phyloP scores from a whole-genome alignment of 805 yeast genomes.

The Zygosaccharomyces bisporus region DNA sequence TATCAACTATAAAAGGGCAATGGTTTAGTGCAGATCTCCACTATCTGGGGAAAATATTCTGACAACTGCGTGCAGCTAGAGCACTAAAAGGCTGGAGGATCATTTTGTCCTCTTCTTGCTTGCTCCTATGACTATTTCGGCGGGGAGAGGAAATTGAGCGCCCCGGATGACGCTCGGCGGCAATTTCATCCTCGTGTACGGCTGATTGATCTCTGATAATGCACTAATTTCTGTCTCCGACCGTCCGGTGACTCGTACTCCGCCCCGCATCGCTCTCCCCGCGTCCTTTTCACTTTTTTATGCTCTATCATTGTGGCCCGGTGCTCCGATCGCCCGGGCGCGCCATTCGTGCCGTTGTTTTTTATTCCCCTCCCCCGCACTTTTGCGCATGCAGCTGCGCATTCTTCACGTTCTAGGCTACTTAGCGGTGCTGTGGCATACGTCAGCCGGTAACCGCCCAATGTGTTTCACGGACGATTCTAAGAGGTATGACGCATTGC shows the following conservation, averaged over 20 bases:
- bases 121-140: too few species aligned
- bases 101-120: too few species aligned
- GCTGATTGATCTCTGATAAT: neutral
- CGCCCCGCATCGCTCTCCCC: neutral
- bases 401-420: neutral
- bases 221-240: neutral
- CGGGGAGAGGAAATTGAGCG: too few species aligned
- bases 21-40: too few species aligned
- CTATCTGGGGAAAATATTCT: too few species aligned
- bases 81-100: too few species aligned
- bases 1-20: too few species aligned
- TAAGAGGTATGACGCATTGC: neutral
- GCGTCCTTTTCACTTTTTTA: neutral
- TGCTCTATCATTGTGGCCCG: neutral
- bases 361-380: neutral
- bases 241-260: neutral
- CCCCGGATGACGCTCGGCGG: neutral
- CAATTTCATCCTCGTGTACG: neutral
- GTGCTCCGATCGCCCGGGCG: neutral
- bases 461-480: neutral
- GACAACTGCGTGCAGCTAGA: too few species aligned
- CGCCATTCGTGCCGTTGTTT: neutral
- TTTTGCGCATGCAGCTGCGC: neutral
- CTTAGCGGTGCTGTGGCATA: neutral
- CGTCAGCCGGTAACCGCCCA: neutral